Evolutionary conservation across 106 monocot species (phyloP).

Genomic region (Narthecium ossifragum): DNA sequence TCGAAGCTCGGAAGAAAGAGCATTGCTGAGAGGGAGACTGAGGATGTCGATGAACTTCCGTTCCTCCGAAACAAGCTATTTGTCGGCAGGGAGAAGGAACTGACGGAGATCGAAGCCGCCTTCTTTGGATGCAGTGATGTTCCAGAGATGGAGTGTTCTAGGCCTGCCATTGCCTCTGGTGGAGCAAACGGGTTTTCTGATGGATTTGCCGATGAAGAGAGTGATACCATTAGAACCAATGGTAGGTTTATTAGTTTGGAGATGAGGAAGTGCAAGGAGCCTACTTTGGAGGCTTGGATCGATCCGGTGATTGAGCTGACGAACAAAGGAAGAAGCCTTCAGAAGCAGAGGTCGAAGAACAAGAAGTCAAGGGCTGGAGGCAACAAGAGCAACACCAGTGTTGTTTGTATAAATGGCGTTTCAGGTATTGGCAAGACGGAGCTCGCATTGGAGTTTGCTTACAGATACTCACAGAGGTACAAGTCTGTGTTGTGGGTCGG

Average conservation of each 20-base stretch:
- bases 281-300: conserved; percentile 87
- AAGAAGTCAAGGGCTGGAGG: conserved; percentile 40
- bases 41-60: conserved; percentile 44
- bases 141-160: conserved; percentile 30
- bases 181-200: conserved; percentile 50
- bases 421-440: conserved; percentile 85
- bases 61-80: conserved; percentile 65
- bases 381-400: conserved; percentile 27
- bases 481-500: conserved; percentile 90
- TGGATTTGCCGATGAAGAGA: conserved; percentile 81
- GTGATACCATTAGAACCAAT: conserved; percentile 43
- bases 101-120: conserved; percentile 63
- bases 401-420: conserved; percentile 51
- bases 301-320: conserved; percentile 49
- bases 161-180: conserved; percentile 12
- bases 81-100: conserved; percentile 83
- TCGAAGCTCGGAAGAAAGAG: conserved; percentile 64
- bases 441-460: conserved; percentile 77
- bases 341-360: conserved; percentile 67
- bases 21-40: conserved; percentile 26
- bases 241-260: conserved; percentile 71
- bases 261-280: conserved; percentile 81
- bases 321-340: conserved; percentile 42
- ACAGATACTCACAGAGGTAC: conserved; percentile 80
- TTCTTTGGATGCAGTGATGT: conserved; percentile 63